Conservation (phyloP, 345 rosid genomes). For the Anastatica hierochuntica region DNA sequence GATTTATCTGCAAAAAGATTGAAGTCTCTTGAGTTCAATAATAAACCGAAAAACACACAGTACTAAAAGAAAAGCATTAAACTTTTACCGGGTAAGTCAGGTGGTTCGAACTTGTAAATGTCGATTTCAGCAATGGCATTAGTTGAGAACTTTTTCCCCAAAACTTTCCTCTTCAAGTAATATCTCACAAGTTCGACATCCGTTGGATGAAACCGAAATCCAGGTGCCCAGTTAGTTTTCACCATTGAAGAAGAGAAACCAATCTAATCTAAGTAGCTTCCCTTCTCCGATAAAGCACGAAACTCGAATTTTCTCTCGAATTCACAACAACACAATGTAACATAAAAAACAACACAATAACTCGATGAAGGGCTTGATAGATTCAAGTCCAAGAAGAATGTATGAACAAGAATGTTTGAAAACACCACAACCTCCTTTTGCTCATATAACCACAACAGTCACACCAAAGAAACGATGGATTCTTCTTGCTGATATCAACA, state of each 20-base stretch:
- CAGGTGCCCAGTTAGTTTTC: slow-evolving; percentile 37
- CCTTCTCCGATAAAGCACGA: neutral
- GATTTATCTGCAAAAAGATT: slow-evolving; percentile 37
- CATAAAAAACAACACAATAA: no score
- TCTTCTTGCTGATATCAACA: slow-evolving; percentile 30
- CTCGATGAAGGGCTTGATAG: no score
- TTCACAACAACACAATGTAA: neutral
- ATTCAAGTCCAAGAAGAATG: slow-evolving; percentile 50
- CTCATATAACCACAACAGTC: slow-evolving; percentile 59
- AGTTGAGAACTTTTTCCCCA: slow-evolving; percentile 30
- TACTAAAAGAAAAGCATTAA: no score
- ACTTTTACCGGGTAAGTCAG: slow-evolving; percentile 58
- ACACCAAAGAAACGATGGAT: slow-evolving; percentile 36
- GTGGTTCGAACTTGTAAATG: slow-evolving; percentile 57
- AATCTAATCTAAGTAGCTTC: no score
- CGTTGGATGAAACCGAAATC: slow-evolving; percentile 78
- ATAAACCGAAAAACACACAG: no score
- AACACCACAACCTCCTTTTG: slow-evolving; percentile 61
- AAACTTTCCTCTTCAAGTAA: slow-evolving; percentile 57
- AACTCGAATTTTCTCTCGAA: neutral
- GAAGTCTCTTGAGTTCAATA: no score
- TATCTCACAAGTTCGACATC: slow-evolving; percentile 61
- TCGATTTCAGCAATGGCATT: slow-evolving; percentile 50
- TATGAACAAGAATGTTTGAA: slow-evolving; percentile 34
- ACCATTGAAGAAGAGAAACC: no score